Evolutionary conservation across 2,329 filamentous ascomycete genomes (phyloP), one percentile per base, ranked within the genome.

Genomic region (Trichophyton rubrum): DNA sequence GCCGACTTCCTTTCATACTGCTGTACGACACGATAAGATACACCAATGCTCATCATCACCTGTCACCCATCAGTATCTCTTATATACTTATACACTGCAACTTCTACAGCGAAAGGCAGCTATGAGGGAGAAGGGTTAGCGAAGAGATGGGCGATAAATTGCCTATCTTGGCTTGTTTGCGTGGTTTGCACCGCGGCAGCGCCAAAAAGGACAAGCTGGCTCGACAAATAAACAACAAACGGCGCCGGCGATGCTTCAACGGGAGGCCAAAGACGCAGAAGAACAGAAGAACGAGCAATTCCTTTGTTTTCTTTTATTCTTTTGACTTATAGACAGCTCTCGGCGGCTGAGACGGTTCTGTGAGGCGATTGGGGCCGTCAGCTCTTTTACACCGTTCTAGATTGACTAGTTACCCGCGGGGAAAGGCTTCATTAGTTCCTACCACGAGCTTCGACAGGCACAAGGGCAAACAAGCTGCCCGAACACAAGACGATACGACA

Each of bases 181-280:
- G 30, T 8, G 3, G 58, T 59, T 59, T 59, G 57, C 40, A 47
- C n/a, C 22, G 20, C 8, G 20, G 51, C 15, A 15, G n/a, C 22
- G 45, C 30, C 56, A 41, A 8, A 58, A 60, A 66, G 65, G 64
- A 65, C 64, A 65, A 64, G 65, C 65, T 65, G 65, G 63, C 64
- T 55, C 65, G 62, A 59, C 62, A 62, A 55, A 22, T 24, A 53
- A 35, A 56, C 58, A 17, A 38, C 33, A 59, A 55, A 35, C 20
- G 45, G 8, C 13, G 45, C 17, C 7, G 51, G 27, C 27, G 27
- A 30, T 30, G 27, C 27, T 7, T 30, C 27, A 30, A 30, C 27
- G 27, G 27, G 27, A 8, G 15, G 15, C n/a, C 17, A 15, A 33
- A 55, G 51, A 11, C 24, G 22, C 7, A n/a, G 22, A 53, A 24